Conservation (phyloP, 2,329 filamentous ascomycete species). For the Fusarium nelsonii region DNA sequence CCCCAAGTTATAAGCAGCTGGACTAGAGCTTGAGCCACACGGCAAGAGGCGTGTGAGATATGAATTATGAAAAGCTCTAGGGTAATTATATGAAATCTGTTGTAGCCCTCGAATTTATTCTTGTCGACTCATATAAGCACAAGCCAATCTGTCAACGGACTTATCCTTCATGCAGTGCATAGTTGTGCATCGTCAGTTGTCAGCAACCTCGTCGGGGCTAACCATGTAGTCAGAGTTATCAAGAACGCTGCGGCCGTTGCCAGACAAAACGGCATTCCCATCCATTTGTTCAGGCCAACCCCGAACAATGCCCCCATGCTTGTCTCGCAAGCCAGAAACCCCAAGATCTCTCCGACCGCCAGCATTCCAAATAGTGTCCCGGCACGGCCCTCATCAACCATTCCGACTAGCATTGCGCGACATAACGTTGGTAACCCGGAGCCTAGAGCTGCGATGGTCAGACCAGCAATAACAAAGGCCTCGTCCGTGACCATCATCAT, state of each 20-base stretch:
- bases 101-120: background rate
- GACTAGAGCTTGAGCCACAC: background rate
- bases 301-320: slow-evolving; percentile 44
- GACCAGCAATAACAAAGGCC: slow-evolving; percentile 40
- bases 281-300: slow-evolving; percentile 43
- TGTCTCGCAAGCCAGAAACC: slow-evolving; percentile 39
- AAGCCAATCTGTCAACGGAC: no score
- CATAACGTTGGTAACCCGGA: slow-evolving; percentile 46
- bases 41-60: background rate
- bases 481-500: slow-evolving; percentile 40
- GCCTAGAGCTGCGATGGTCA: slow-evolving; percentile 41
- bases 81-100: background rate
- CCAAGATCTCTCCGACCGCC: slow-evolving; percentile 44
- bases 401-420: slow-evolving; percentile 43
- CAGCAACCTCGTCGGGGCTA: slow-evolving; percentile 10
- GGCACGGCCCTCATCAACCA: slow-evolving; percentile 23
- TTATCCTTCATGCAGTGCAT: background rate
- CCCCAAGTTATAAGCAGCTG: background rate
- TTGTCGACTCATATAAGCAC: background rate
- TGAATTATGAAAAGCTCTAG: slow-evolving; percentile 4
- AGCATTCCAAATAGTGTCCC: slow-evolving; percentile 46
- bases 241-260: slow-evolving; percentile 25
- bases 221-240: slow-evolving; percentile 36
- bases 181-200: background rate
- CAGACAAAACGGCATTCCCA: slow-evolving; percentile 44